Conservation (phyloP, 176 grass and related monocot genomes). For the Aegilops speltoides region DNA sequence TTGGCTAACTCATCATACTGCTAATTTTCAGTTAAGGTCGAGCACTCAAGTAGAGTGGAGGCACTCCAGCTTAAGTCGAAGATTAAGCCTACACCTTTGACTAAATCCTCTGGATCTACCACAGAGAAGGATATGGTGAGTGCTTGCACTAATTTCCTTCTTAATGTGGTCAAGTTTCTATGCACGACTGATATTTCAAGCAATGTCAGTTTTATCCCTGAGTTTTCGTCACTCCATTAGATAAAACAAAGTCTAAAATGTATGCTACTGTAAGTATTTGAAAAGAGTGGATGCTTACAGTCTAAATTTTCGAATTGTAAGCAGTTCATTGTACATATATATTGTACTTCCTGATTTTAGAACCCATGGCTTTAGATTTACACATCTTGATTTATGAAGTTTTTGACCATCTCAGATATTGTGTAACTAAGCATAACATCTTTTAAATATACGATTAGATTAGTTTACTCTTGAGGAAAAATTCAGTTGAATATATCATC, state of each 20-base stretch:
- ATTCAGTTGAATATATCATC: background rate
- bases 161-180: background rate
- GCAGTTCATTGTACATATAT: background rate
- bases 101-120: conserved; percentile 45
- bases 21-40: conserved; percentile 46
- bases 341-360: background rate
- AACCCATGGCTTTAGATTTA: background rate
- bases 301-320: background rate
- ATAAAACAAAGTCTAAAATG: background rate
- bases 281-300: background rate
- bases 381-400: background rate
- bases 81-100: conserved; percentile 22
- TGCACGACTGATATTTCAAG: background rate
- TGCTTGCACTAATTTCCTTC: background rate
- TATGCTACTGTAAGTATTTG: conserved; percentile 2
- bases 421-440: background rate
- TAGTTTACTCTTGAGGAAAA: background rate
- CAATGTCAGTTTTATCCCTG: background rate
- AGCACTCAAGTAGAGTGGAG: conserved; percentile 24
- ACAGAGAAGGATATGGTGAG: conserved; percentile 49
- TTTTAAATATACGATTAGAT: background rate
- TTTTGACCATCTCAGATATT: background rate
- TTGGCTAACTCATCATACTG: background rate
- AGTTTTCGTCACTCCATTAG: background rate
- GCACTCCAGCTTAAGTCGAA: conserved; percentile 34